Base-by-base conservation (phyloP, 2,329 filamentous ascomycete species). In the Zasmidium angulare region DNA sequence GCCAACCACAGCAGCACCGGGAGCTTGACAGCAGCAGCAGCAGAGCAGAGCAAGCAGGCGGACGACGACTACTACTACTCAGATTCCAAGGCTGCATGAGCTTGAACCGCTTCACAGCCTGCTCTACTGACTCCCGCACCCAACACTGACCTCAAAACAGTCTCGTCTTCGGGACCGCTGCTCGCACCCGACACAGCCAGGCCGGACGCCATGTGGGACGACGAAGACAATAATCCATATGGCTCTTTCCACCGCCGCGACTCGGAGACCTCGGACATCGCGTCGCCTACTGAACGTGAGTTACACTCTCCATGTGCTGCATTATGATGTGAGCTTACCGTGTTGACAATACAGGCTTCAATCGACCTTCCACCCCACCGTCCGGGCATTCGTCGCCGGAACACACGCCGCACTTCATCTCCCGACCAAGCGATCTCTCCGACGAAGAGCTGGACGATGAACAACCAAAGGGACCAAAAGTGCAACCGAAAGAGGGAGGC, bases 151-250 rank as follows among this genome's bases (percentile, higher is more conserved):
- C 3, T 4, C 47, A 19, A 49, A 14, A 22, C 23, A 51, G 49
- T 23, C 10, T 36, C 26, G 49, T 49, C 46, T 20, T 17, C n/a
- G 20, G 4, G 23, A 19, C 20, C 20, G 14, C 46, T 49, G 4
- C 14, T 49, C 20, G 12, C 20, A 9, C 46, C 23, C 9, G 11
- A 20, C 6, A 7, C 51, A 53, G 49, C 29, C 14, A 7, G 29
- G 36, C 36, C 36, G 19, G 46, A 24, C 74, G 83, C 69, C 68
- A 98, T 98, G 93, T 98, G 93, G 93, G 96, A 97, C 83, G 93
- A 98, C 81, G 93, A 98, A 79, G 91, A 98, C 74, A 98, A 98
- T 79, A 98, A 98, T 75, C 93, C 93, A 3, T 97, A 98, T 73
- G 93, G 92, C 70, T 93, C 91, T 76, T 97, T 96, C 79, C 90